Base-by-base conservation (phyloP, 208 protist species). In the Trypanosoma cruzi region DNA sequence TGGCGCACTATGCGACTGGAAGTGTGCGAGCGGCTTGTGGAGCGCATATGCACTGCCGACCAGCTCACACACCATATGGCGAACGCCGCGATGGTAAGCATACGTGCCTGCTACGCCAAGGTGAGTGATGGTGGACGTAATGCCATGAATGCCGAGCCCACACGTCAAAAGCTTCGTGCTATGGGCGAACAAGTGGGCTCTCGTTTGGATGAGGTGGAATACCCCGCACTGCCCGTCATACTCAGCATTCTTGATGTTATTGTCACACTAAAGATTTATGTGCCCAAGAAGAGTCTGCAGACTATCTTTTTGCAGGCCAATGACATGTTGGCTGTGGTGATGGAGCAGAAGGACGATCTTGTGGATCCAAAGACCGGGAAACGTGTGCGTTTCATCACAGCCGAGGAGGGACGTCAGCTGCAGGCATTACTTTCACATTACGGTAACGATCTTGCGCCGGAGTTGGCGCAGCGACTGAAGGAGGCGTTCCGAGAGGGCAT, bases 201-300 rank as follows among this genome's bases (percentile, higher is more conserved):
- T 46, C 82, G 91, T 16, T 54, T 96, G 24, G 87, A 95, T 59
- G 91, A 96, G 73, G 87, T 86, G 5, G 66, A 83, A 69, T 93
- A 88, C 46, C 86, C 88, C 6, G 73, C 83, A 3, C 59, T 94
- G 49, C 56, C 46, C 6, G 82, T 86, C 4, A 82, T 95, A 26
- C 77, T 95, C 36, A 82, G 62, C 52, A 68, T 90, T 28, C 65
- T 96, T 4, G 89, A 96, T 64, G 81, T 93, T 13, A 75, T 96
- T 58, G 87, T 96, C 14, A 90, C 77, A 44, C 61, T 94, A 26
- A 92, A 92, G 58, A 93, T 96, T 46, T 96, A 96, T 77, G 84
- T 94, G n/a, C 91, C 91, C 22, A 92, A 92, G 67, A 92, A 90
- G 64, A 66, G 75, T 32, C 72, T 96, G 65, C 80, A 89, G 64